A percentile compares a stretch with the other conserved stretches of the same genome.
phyloP scores from a whole-genome alignment of 2,329 filamentous ascomycete species.

The Trichoderma simmonsii region DNA sequence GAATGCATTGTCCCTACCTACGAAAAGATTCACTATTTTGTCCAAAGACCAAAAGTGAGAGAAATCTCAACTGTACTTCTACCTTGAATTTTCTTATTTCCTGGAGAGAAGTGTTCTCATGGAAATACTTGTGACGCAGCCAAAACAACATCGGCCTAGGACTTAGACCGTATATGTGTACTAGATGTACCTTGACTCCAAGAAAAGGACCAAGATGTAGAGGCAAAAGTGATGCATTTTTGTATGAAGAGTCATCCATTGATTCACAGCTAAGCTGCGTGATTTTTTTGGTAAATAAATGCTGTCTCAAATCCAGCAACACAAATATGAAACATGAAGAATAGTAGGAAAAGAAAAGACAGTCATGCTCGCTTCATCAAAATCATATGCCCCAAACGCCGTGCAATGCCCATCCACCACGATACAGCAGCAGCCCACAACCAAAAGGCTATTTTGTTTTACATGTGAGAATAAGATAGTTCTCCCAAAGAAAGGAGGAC shows the following conservation, averaged over 20 bases:
- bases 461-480: background rate
- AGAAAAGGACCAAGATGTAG: background rate
- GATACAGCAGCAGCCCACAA: background rate
- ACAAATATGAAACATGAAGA: background rate
- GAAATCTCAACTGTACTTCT: background rate
- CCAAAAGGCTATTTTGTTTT: background rate
- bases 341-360: background rate
- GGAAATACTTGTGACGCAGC: too few species aligned
- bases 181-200: background rate
- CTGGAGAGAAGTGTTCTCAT: too few species aligned
- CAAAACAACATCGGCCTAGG: background rate
- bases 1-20: background rate
- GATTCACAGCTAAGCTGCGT: background rate
- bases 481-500: background rate
- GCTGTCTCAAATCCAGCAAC: background rate
- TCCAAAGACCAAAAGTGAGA: background rate
- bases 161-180: background rate
- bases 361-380: background rate
- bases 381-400: conserved; percentile 18
- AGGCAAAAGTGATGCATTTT: background rate
- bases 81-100: background rate
- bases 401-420: conserved; percentile 18
- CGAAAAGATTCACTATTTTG: too few species aligned
- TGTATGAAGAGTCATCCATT: background rate
- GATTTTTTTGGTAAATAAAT: background rate